Conservation (phyloP, 768 basidiomycete species). For the Russula sp. region DNA sequence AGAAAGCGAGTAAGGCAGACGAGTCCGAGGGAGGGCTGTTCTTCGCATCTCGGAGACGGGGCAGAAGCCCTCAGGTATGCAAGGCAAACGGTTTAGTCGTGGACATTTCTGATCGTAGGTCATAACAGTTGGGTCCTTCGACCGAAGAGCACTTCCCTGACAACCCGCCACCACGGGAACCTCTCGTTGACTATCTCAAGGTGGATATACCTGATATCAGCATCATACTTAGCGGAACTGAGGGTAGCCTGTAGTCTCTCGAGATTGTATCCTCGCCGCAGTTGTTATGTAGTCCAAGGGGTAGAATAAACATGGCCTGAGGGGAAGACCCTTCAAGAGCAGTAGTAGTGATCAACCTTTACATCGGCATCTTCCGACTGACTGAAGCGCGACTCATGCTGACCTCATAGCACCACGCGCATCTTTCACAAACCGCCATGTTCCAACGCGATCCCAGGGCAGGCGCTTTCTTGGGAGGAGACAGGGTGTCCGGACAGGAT, state of each 20-base stretch:
- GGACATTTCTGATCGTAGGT: background rate
- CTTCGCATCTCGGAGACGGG: constrained; percentile 16
- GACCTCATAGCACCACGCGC: background rate
- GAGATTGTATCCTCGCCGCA: background rate
- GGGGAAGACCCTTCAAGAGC: too few species aligned
- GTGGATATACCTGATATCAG: constrained; percentile 21
- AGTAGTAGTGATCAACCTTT: background rate
- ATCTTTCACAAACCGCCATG: constrained; percentile 16
- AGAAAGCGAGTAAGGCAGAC: constrained; percentile 2
- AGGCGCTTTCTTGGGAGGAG: constrained; percentile 90
- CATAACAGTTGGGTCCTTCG: background rate
- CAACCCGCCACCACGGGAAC: background rate
- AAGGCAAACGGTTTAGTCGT: background rate
- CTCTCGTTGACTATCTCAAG: constrained; percentile 17
- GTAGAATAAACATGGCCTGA: background rate
- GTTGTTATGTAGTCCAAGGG: background rate
- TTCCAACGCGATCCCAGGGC: constrained; percentile 90
- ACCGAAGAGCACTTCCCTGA: background rate
- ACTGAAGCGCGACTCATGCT: background rate
- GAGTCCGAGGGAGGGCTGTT: constrained; percentile 12
- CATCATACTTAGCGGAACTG: constrained; percentile 6
- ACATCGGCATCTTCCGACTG: constrained; percentile 16
- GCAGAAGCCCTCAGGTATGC: constrained; percentile 4
- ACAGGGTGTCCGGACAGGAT: constrained; percentile 91
- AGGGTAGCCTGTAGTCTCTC: background rate